Conservation (phyloP, 2,329 filamentous ascomycete genomes). For the Exserohilum turcica region DNA sequence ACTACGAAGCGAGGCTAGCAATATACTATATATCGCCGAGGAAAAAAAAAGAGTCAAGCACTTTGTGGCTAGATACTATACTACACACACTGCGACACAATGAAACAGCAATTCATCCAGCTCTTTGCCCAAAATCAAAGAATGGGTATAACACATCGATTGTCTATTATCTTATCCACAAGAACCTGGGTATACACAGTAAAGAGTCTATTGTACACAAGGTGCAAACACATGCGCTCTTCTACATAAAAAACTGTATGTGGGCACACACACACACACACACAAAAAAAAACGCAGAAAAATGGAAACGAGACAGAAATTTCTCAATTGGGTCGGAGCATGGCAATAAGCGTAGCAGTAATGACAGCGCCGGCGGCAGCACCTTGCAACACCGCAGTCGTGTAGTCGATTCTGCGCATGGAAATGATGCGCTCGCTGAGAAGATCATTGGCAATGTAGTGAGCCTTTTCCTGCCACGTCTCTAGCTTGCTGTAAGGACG, state of each 20-base stretch:
- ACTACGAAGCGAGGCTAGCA: no score
- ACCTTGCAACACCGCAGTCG: conserved; percentile 52
- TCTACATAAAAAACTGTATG: neutral
- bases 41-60: no score
- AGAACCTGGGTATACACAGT: neutral
- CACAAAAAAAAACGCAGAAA: no score
- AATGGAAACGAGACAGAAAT: neutral
- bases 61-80: no score
- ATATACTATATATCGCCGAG: no score
- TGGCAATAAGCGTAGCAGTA: conserved; percentile 35
- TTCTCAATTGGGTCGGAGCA: conserved; percentile 28
- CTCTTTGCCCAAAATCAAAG: neutral
- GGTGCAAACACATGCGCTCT: neutral
- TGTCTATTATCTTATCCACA: no score
- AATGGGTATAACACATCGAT: no score
- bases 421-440: conserved; percentile 54
- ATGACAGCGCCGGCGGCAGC: conserved; percentile 50
- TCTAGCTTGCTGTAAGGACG: conserved; percentile 14
- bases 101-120: neutral
- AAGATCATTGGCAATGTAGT: conserved; percentile 37
- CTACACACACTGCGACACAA: no score
- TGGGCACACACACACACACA: no score
- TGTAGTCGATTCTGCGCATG: conserved; percentile 54
- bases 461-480: conserved; percentile 31
- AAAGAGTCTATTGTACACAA: conserved; percentile 2